Evolutionary conservation across 2,329 filamentous ascomycete species (phyloP), one percentile per base, ranked within the genome.

Genomic region (Alternaria conjuncta): DNA sequence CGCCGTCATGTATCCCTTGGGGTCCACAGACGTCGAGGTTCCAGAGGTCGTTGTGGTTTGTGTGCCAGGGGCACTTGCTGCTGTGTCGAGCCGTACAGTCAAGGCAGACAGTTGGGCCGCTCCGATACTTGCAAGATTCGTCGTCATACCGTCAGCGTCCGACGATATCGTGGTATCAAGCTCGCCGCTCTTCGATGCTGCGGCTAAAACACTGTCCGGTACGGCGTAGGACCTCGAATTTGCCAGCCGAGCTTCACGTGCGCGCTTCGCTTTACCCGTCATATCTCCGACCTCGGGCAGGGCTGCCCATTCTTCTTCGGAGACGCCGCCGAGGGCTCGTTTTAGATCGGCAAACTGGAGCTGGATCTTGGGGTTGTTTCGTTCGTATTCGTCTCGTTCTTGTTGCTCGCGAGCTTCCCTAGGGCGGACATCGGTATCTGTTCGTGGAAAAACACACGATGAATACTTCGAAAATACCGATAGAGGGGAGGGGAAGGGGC

Each of bases 321-420:
- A 92, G 26, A 99, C 92, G 6, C 90, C 92, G 44, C 92, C 91
- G 41, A 99, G 86, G 6, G 93, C 93, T 75, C 96, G 89, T 82
- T 99, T 99, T 55, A 98, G 84, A 74, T 98, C 96, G 77, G 94
- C 94, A 79, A 99, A 99, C 80, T 99, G 96, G 71, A 97, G 93
- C 77, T 97, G 93, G 56, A 99, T 97, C 82, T 98, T 99, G 13
- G 96, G 96, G 79, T 99, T 98, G 80, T 97, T 95, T 72, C 91
- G 90, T 84, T 99, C 95, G 86, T 97, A 97, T 76, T 98, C 94
- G 78, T 97, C 93, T 80, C 87, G 89, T 85, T 99, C 95, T 83
- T 92, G 88, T 79, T 92, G 86, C 82, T 99, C 96, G 80, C 96
- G 93, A 78, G 90, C 91, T 91, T 99, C 96, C 88, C 96, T 97